Conservation (phyloP, 2,329 filamentous ascomycete species). For the Botrytis porri region DNA sequence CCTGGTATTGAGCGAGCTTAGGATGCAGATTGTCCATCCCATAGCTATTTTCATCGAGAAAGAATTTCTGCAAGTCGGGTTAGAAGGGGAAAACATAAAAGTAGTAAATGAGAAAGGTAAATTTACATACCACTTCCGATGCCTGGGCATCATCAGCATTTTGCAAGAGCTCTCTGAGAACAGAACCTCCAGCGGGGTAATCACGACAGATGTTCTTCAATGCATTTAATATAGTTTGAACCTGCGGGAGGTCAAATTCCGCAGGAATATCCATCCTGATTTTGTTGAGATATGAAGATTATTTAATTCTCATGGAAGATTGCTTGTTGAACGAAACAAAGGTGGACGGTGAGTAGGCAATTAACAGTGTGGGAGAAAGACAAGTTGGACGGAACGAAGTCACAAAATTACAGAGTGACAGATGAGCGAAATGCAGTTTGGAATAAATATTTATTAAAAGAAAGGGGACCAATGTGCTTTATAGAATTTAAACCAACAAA, state of each 20-base stretch:
- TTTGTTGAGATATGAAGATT: not conserved
- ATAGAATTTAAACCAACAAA: not conserved
- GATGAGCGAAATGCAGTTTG: not conserved
- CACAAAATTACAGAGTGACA: not conserved
- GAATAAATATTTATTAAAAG: not conserved
- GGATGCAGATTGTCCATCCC: slow-evolving; percentile 30
- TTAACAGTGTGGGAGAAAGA: not conserved
- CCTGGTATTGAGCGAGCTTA: slow-evolving; percentile 37
- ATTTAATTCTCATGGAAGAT: not conserved
- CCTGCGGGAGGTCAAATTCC: slow-evolving; percentile 26
- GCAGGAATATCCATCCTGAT: not conserved
- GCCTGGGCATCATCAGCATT: slow-evolving; percentile 95
- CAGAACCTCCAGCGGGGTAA: slow-evolving; percentile 79
- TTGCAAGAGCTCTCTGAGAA: slow-evolving; percentile 86
- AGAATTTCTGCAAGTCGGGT: slow-evolving; percentile 25
- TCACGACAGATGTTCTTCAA: slow-evolving; percentile 38
- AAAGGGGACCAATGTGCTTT: not conserved
- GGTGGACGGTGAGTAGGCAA: not conserved
- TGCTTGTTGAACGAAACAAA: not conserved
- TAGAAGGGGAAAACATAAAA: not conserved
- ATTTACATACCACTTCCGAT: slow-evolving; percentile 58
- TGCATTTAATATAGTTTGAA: slow-evolving; percentile 33
- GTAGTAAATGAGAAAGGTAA: not conserved
- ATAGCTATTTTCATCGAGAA: slow-evolving; percentile 35
- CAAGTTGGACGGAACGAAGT: not conserved